Percentiles rank a stretch among this genome's conserved stretches.
phyloP scores from a whole-genome alignment of 441 rosid genomes.

The Adansonia rubrostipa region DNA sequence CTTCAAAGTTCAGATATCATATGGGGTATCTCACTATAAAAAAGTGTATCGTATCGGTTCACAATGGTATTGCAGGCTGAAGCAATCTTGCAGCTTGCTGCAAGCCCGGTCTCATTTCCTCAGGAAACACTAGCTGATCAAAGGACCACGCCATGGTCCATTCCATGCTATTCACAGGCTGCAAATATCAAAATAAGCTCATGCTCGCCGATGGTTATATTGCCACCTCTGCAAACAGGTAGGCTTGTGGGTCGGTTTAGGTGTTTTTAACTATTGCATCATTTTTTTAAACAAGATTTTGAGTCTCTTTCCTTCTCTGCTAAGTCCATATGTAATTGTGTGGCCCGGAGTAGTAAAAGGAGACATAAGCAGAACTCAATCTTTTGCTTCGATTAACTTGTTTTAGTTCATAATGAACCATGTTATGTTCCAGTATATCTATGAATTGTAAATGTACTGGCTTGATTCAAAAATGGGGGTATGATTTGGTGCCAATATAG shows the following conservation, averaged over 20 bases:
- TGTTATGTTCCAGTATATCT: neutral
- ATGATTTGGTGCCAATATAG: slow-evolving; percentile 18
- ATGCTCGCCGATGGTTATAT: slow-evolving; percentile 29
- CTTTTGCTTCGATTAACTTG: neutral
- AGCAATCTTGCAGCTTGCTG: slow-evolving; percentile 48
- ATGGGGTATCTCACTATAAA: neutral
- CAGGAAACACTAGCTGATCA: slow-evolving; percentile 38
- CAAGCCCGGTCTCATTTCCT: slow-evolving; percentile 32
- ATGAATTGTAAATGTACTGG: neutral
- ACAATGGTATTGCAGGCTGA: slow-evolving; percentile 43
- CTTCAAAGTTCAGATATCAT: neutral
- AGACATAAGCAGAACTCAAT: neutral
- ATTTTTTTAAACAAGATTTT: neutral
- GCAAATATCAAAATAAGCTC: slow-evolving; percentile 37
- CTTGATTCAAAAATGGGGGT: slow-evolving; percentile 14
- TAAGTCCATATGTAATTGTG: neutral
- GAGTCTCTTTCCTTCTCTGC: neutral
- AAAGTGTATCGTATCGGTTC: slow-evolving; percentile 18
- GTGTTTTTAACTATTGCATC: neutral
- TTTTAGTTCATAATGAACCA: slow-evolving; percentile 2
- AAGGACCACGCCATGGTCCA: slow-evolving; percentile 37
- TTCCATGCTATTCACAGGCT: slow-evolving; percentile 42
- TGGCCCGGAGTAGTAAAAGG: neutral
- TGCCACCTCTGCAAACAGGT: slow-evolving; percentile 46
- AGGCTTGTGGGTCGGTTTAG: slow-evolving; percentile 34